phyloP scores from a whole-genome alignment of 2,329 filamentous ascomycete species.

The Fusarium penzigii region DNA sequence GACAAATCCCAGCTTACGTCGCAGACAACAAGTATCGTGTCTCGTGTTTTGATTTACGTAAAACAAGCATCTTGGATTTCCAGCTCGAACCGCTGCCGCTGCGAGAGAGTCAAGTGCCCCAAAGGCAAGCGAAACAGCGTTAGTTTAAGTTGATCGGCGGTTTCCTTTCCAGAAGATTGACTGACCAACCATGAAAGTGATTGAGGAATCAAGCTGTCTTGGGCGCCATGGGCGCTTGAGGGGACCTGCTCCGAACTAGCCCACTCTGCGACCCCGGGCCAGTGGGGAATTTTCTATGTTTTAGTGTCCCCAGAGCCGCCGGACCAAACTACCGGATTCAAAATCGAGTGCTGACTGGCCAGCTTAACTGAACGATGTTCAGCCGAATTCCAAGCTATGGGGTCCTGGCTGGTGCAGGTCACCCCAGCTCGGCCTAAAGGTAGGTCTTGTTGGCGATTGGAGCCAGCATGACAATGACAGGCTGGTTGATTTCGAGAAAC shows the following conservation, averaged over 20 bases:
- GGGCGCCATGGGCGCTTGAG: conserved; percentile 3
- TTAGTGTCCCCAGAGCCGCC: conserved; percentile 34
- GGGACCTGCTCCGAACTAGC: conserved; percentile 15
- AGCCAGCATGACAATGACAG: background rate
- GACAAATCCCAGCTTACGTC: background rate
- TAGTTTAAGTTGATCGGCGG: too few relatives aligned
- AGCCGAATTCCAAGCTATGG: background rate
- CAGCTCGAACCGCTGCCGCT: background rate
- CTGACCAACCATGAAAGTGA: background rate
- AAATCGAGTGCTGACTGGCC: conserved; percentile 23
- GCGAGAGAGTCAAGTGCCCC: background rate
- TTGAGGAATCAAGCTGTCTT: conserved; percentile 1
- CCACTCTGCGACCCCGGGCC: conserved; percentile 17
- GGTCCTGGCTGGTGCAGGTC: conserved; percentile 5
- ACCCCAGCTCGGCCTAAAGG: background rate
- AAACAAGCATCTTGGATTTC: background rate
- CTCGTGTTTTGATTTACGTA: background rate
- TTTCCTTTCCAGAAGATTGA: too few relatives aligned
- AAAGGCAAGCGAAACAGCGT: background rate
- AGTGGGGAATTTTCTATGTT: conserved; percentile 30
- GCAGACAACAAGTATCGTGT: background rate
- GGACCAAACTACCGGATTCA: conserved; percentile 37
- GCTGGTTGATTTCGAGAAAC: background rate
- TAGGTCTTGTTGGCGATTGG: background rate
- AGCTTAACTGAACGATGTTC: conserved; percentile 11